Conservation (phyloP, 441 rosid genomes). For the Jatropha podagrica region DNA sequence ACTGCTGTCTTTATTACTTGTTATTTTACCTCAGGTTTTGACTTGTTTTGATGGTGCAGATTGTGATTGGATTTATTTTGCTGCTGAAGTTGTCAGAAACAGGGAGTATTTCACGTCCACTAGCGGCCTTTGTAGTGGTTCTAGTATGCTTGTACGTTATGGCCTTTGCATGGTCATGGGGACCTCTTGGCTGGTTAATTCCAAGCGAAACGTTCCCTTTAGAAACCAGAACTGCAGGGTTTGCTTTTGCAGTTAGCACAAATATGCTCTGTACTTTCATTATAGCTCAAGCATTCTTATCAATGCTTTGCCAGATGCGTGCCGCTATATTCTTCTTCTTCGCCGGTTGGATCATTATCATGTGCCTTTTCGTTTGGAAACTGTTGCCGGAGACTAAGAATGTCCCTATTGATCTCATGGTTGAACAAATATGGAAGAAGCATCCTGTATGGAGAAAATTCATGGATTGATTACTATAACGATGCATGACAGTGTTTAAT, state of each 20-base stretch:
- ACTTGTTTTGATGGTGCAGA: background rate
- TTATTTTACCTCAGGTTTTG: background rate
- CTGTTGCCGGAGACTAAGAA: slow-evolving; percentile 15
- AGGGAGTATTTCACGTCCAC: background rate
- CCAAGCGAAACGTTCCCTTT: slow-evolving; percentile 17
- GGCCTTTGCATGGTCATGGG: slow-evolving; percentile 15
- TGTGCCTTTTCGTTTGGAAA: background rate
- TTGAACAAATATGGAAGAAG: slow-evolving; percentile 15
- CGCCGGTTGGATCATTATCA: background rate
- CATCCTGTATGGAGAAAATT: slow-evolving; percentile 27
- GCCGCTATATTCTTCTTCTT: slow-evolving; percentile 17
- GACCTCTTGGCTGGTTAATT: slow-evolving; percentile 17
- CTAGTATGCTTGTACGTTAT: slow-evolving; percentile 4
- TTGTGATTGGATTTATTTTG: background rate
- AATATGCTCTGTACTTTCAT: slow-evolving; percentile 13
- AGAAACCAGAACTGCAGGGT: slow-evolving; percentile 14
- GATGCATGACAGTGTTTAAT: background rate
- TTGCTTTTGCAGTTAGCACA: slow-evolving; percentile 19
- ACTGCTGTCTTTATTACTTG: too few species aligned
- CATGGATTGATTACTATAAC: slow-evolving; percentile 22
- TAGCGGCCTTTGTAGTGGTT: background rate
- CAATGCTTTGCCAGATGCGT: slow-evolving; percentile 10
- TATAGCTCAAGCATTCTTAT: slow-evolving; percentile 17
- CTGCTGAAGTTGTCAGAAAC: background rate
- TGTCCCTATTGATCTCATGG: slow-evolving; percentile 15